Conservation (phyloP, 1,284 basidiomycete species). For the Ustilago lituana region DNA sequence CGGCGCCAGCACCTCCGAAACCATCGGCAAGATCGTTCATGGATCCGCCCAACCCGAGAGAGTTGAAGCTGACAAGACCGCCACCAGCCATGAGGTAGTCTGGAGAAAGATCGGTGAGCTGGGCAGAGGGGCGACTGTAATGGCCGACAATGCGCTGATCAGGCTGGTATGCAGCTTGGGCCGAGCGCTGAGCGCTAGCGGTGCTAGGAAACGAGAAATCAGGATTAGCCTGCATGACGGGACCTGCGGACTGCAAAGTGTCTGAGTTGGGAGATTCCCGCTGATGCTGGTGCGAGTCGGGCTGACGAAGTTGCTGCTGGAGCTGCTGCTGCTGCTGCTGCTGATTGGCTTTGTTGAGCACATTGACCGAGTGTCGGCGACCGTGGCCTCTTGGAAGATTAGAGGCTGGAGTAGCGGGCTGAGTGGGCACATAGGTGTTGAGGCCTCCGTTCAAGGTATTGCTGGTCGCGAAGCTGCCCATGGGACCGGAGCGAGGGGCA, state of each 20-base stretch:
- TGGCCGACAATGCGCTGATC: slow-evolving; percentile 39
- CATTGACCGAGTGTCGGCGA: slow-evolving; percentile 91
- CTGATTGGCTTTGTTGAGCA: slow-evolving; percentile 70
- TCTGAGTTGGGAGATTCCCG: slow-evolving; percentile 35
- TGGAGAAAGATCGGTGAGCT: slow-evolving; percentile 60
- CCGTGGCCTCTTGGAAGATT: slow-evolving; percentile 77
- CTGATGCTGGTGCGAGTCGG: slow-evolving; percentile 53
- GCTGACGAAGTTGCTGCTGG: slow-evolving; percentile 9
- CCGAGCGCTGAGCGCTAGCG: slow-evolving; percentile 32
- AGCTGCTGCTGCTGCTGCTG: slow-evolving; percentile 39
- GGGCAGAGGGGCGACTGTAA: slow-evolving; percentile 60
- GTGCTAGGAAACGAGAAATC: slow-evolving; percentile 57
- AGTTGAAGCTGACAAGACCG: slow-evolving; percentile 58
- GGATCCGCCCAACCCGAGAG: slow-evolving; percentile 44
- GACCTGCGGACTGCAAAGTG: slow-evolving; percentile 14
- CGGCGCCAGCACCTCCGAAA: slow-evolving; percentile 51
- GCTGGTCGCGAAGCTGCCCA: slow-evolving; percentile 69
- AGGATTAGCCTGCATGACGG: slow-evolving; percentile 51
- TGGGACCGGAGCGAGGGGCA: slow-evolving; percentile 74
- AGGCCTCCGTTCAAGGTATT: slow-evolving; percentile 24
- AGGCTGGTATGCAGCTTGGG: slow-evolving; percentile 35
- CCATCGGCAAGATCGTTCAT: slow-evolving; percentile 61
- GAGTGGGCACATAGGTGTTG: slow-evolving; percentile 30
- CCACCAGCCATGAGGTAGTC: slow-evolving; percentile 66
- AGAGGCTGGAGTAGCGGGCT: slow-evolving; percentile 17